Evolutionary conservation across 345 rosid species (phyloP).

Genomic region (Zanthoxylum bungeanum): DNA sequence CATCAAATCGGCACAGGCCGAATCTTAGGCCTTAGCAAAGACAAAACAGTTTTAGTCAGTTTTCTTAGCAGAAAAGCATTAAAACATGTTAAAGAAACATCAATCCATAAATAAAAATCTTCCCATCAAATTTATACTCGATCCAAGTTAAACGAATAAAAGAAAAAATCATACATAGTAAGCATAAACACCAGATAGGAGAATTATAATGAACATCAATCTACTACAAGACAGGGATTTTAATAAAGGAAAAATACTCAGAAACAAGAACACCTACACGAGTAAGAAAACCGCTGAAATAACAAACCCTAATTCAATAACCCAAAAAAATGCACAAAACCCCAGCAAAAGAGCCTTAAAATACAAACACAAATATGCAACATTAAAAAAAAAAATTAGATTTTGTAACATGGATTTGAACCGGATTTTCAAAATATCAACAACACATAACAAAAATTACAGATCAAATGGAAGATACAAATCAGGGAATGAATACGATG

Average conservation of each 20-base stretch:
- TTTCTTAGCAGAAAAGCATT: too few species aligned
- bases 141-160: not conserved
- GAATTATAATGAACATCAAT: not conserved
- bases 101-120: too few species aligned
- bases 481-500: not conserved
- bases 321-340: slow-evolving; percentile 1
- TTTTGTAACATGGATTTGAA: not conserved
- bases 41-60: too few species aligned
- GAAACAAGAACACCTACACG: not conserved
- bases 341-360: too few species aligned
- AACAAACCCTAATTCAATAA: slow-evolving; percentile 3
- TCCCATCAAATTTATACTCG: too few species aligned
- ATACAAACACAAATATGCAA: not conserved
- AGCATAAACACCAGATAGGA: too few species aligned
- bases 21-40: too few species aligned
- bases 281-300: not conserved
- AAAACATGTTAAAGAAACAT: too few species aligned
- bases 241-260: not conserved
- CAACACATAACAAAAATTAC: not conserved
- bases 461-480: not conserved
- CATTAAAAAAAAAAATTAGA: not conserved
- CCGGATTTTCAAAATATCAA: not conserved
- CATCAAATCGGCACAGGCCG: too few species aligned
- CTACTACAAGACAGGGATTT: not conserved
- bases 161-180: not conserved